These are phyloP conservation scores for Ophiosphaerella narmari DNA, from an alignment of 2,329 filamentous ascomycete species.

Conservation along the genomic window DNA sequence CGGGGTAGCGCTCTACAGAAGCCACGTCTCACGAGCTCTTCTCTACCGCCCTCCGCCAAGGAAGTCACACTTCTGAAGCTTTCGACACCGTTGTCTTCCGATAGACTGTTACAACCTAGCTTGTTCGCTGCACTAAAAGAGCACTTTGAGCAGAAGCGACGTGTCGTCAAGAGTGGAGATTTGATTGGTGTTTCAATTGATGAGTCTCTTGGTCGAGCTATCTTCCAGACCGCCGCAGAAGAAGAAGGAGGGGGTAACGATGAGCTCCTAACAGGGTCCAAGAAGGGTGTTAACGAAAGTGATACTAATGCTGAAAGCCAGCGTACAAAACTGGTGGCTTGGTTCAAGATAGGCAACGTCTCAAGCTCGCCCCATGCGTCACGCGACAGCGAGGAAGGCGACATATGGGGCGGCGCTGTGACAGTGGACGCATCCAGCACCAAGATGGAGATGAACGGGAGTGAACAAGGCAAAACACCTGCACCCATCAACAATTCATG, in stretches of 20 bases:
- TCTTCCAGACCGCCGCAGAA: constrained; percentile 74
- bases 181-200: constrained; percentile 89
- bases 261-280: constrained; percentile 57
- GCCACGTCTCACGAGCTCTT: constrained; percentile 50
- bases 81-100: constrained; percentile 84
- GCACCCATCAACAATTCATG: constrained; percentile 76
- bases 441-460: constrained; percentile 89
- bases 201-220: constrained; percentile 76
- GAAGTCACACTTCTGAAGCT: constrained; percentile 90
- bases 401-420: constrained; percentile 83
- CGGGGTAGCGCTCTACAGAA: constrained; percentile 46
- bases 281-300: constrained; percentile 39
- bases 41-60: constrained; percentile 64
- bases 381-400: constrained; percentile 64
- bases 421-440: constrained; percentile 86
- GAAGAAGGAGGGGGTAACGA: constrained; percentile 65
- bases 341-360: constrained; percentile 84
- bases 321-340: constrained; percentile 65
- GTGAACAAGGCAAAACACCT: constrained; percentile 79
- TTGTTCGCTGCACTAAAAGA: constrained; percentile 85
- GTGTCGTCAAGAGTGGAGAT: constrained; percentile 85
- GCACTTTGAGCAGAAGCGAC: constrained; percentile 81
- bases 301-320: constrained; percentile 14
- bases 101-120: constrained; percentile 81
- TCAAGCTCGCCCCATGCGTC: constrained; percentile 55